Percentiles rank a stretch among this genome's conserved stretches.
Conservation (phyloP, 1,284 basidiomycete species). For the Stereum hirsutum region DNA sequence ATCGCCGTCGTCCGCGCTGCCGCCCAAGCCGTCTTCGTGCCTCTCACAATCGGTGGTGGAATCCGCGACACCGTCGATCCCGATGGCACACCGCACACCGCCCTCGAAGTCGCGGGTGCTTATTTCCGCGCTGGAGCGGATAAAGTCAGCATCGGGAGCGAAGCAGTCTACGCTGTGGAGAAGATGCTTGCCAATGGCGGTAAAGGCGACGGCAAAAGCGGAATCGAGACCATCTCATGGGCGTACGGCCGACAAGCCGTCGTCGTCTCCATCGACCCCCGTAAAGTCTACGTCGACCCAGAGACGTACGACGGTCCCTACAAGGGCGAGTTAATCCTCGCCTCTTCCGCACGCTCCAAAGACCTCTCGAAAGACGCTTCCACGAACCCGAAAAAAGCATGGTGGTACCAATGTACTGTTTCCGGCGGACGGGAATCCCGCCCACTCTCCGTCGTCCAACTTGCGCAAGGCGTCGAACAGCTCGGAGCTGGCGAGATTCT, state of each 20-base stretch:
- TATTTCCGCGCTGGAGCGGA: constrained; percentile 99
- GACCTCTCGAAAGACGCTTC: constrained; percentile 30
- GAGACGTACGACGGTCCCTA: constrained; percentile 56
- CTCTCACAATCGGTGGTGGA: constrained; percentile 97
- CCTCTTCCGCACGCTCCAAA: too few species aligned
- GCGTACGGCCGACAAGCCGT: constrained; percentile 96
- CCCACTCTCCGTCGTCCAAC: constrained; percentile 88
- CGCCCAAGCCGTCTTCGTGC: constrained; percentile 90
- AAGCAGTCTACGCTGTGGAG: constrained; percentile 93
- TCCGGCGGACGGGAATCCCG: constrained; percentile 86
- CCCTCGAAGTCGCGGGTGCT: constrained; percentile 90
- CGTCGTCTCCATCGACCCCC: constrained; percentile 96
- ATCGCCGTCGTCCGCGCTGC: constrained; percentile 88
- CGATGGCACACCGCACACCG: constrained; percentile 81
- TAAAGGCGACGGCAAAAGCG: constrained; percentile 64
- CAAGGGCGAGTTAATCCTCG: constrained; percentile 57
- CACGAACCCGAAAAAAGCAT: constrained; percentile 52
- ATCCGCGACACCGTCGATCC: constrained; percentile 97
- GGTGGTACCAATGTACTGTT: constrained; percentile 99
- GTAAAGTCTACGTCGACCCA: constrained; percentile 76
- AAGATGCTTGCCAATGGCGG: constrained; percentile 49
- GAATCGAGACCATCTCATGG: constrained; percentile 88
- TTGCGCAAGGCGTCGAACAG: constrained; percentile 81
- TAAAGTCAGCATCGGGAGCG: constrained; percentile 95
- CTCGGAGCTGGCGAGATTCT: constrained; percentile 95